phyloP scores from a whole-genome alignment of 768 basidiomycete genomes.

The Galerina sulciceps region DNA sequence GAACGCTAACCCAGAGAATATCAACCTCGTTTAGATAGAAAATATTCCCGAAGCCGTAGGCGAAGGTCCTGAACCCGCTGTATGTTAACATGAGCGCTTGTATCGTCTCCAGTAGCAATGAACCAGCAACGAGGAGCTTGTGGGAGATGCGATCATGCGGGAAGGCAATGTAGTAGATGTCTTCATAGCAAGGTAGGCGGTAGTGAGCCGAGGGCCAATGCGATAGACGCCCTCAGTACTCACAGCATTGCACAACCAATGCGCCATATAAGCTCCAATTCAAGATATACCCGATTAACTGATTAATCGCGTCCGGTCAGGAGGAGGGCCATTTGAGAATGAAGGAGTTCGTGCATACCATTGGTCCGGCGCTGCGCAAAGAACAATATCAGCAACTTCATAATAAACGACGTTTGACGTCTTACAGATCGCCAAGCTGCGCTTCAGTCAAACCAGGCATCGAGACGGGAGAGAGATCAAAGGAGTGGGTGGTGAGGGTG shows the following conservation, averaged over 20 bases:
- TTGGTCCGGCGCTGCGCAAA: conserved; percentile 12
- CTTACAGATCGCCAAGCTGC: too few species aligned
- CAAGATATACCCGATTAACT: conserved; percentile 23
- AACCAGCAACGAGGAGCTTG: conserved; percentile 17
- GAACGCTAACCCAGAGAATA: conserved; percentile 19
- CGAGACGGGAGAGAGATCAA: too few species aligned
- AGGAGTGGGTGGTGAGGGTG: too few species aligned
- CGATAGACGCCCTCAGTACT: background rate
- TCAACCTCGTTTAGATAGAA: conserved; percentile 13
- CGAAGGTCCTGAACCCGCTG: conserved; percentile 23
- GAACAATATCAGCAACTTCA: background rate
- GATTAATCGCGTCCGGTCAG: too few species aligned
- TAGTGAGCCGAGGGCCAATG: background rate
- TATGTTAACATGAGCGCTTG: conserved; percentile 23
- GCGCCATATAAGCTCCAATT: conserved; percentile 24
- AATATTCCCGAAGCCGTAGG: conserved; percentile 21
- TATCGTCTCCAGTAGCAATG: conserved; percentile 15
- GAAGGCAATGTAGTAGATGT: conserved; percentile 28
- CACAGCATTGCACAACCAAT: conserved; percentile 26
- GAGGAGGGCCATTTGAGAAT: too few species aligned
- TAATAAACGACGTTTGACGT: too few species aligned
- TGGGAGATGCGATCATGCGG: conserved; percentile 16
- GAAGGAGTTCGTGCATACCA: conserved; percentile 4
- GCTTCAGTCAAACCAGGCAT: too few species aligned
- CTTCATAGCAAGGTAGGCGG: conserved; percentile 4